Conservation (phyloP, 371 early-diverging fungal species). For the Haplosporangium sp. region DNA sequence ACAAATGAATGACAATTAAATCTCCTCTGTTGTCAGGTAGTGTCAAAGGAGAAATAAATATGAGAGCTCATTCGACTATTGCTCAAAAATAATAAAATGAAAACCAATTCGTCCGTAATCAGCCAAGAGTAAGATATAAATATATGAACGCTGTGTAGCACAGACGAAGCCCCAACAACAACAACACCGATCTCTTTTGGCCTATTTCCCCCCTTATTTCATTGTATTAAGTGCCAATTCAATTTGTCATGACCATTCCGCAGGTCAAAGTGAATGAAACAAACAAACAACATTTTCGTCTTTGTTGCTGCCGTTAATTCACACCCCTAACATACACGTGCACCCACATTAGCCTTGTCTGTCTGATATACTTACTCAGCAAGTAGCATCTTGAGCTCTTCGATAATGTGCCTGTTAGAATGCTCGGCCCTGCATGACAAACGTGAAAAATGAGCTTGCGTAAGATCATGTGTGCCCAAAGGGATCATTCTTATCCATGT, state of each 20-base stretch:
- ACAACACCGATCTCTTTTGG: neutral
- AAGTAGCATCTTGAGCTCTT: slow-evolving; percentile 47
- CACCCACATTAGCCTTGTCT: neutral
- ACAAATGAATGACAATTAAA: neutral
- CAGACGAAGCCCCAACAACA: slow-evolving; percentile 11
- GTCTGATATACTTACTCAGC: slow-evolving; percentile 38
- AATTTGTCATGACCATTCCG: slow-evolving; percentile 45
- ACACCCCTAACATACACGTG: neutral
- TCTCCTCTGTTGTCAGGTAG: neutral
- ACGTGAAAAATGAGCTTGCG: slow-evolving; percentile 1
- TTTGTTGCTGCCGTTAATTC: neutral
- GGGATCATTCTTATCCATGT: neutral
- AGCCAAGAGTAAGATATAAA: neutral
- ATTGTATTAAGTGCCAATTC: slow-evolving; percentile 7
- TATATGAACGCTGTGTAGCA: slow-evolving; percentile 11
- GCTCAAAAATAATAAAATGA: neutral
- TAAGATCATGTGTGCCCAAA: neutral
- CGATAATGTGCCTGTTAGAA: slow-evolving; percentile 37
- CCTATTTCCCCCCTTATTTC: neutral
- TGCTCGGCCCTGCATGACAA: slow-evolving; percentile 36
- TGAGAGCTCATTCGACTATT: neutral
- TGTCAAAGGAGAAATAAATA: neutral
- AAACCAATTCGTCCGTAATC: neutral
- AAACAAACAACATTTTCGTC: neutral
- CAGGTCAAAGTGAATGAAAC: slow-evolving; percentile 10